These are phyloP conservation scores for Amanita subjunquillea DNA, from an alignment of 768 basidiomycete genomes.

Conservation along the genomic window DNA sequence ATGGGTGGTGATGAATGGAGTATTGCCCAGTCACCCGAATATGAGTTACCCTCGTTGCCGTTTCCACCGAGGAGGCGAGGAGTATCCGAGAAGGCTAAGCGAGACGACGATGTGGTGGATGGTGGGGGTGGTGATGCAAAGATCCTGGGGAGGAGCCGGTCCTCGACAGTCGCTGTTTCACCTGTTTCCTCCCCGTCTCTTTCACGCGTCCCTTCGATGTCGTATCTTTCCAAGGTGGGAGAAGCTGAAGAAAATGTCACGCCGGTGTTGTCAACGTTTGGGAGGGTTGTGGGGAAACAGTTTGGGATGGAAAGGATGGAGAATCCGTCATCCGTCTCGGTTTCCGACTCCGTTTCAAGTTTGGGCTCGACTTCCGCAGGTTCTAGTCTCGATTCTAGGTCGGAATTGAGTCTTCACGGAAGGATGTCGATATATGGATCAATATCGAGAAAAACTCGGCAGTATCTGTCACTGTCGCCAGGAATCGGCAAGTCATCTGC, in stretches of 20 bases:
- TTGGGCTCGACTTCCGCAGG: not conserved
- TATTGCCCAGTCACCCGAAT: conserved; percentile 22
- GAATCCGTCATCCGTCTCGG: not conserved
- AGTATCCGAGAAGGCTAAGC: not conserved
- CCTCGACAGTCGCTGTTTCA: not conserved
- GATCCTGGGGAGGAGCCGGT: not conserved
- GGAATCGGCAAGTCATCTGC: not conserved
- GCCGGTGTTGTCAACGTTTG: conserved; percentile 3
- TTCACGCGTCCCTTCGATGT: not conserved
- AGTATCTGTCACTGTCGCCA: not conserved
- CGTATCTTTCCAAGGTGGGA: not conserved
- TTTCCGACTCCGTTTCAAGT: not conserved
- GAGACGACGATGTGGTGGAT: not conserved
- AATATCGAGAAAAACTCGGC: not conserved
- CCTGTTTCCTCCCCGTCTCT: not conserved
- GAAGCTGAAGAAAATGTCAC: not conserved
- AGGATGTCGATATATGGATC: not conserved
- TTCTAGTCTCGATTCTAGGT: not conserved
- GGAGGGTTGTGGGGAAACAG: conserved; percentile 2
- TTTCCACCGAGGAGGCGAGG: conserved; percentile 23
- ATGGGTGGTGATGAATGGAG: conserved; percentile 20
- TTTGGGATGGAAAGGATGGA: conserved; percentile 3
- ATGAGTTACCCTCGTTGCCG: conserved; percentile 26
- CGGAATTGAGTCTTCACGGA: not conserved
- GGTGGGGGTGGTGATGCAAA: not conserved